Base-by-base conservation (phyloP, 352 stramenopile genomes). In the Phytophthora ohioensis region DNA sequence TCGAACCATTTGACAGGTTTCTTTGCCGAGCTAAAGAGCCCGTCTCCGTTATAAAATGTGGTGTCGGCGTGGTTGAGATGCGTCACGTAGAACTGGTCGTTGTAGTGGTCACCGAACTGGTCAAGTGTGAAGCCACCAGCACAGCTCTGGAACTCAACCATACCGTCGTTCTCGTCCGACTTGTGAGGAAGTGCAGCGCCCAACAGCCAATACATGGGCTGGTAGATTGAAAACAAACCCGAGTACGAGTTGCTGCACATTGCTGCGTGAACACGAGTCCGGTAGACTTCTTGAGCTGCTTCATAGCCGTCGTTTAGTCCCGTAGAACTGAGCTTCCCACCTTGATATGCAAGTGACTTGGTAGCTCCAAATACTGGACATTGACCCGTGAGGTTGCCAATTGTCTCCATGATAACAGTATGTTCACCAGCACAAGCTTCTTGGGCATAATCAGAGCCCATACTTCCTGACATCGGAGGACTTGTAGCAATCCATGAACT, bases 1-100 rank as follows among this genome's bases (percentile, higher is more conserved):
- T 90, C 80, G 43, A 93, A 88, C 85, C 85, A 93, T 57, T 91
- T 91, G 12, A 87, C 52, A 0, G 85, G 85, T 59, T 86, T 91
- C 58, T 88, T 77, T 4, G 78, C 58, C 0, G 71, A 64, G 43
- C 77, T 72, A 35, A 84, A 85, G 42, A 83, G 76, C 0, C 76
- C 81, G 43, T 91, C 85, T 15, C 83, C 83, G 55, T 88, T 75
- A 49, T 78, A 84, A 63, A 91, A 87, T 3, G 81, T 75, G 5
- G 78, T 87, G 56, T 93, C 85, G n/a, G 74, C 66, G 58, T 93
- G 83, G 67, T 91, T 93, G 57, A 93, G 69, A 55, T 72, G 62
- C 30, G 83, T 84, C 51, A 83, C 62, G 68, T 93, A 93, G 64
- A 88, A 87, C 31, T 65, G 65, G 32, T 75, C 72, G 1, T 12